Evolutionary conservation across 306 rosid species (phyloP).

Genomic region (Trifolium repens): DNA sequence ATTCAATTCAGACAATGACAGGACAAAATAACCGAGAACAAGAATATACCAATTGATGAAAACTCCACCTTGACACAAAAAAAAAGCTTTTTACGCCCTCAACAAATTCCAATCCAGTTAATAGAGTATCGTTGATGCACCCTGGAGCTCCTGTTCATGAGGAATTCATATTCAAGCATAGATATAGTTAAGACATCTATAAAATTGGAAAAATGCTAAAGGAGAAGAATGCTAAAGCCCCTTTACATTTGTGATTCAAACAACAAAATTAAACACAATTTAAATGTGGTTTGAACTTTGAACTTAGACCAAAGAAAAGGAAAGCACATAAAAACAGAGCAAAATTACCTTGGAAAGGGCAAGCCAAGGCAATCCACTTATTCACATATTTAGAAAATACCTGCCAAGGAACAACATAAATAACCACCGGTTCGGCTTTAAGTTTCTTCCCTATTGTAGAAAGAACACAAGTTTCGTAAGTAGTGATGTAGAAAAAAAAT

Average conservation of each 20-base stretch:
- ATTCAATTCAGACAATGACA: conserved; percentile 34
- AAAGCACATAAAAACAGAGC: conserved; percentile 23
- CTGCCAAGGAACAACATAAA: conserved; percentile 60
- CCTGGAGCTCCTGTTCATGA: conserved; percentile 92
- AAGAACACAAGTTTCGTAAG: conserved; percentile 38
- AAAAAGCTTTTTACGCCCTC: conserved; percentile 81
- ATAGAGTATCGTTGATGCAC: conserved; percentile 80
- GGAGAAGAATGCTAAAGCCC: conserved; percentile 24
- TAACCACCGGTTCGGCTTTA: conserved; percentile 31
- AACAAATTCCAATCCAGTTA: conserved; percentile 91
- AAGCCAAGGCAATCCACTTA: conserved; percentile 87
- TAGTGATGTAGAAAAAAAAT: conserved; percentile 37
- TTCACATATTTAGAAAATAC: conserved; percentile 78
- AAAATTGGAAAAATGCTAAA: conserved; percentile 2
- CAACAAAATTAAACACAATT: neutral
- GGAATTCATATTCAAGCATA: neutral
- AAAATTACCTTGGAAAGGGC: conserved; percentile 88
- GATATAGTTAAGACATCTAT: neutral
- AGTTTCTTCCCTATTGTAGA: conserved; percentile 26
- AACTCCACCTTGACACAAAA: conserved; percentile 92
- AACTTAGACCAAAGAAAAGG: neutral
- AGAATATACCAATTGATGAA: conserved; percentile 92
- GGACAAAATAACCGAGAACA: conserved; percentile 34
- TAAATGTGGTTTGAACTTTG: no score
- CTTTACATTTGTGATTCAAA: conserved; percentile 17